Conservation (phyloP, 2,329 filamentous ascomycete genomes). For the Neocucurbitaria cava region DNA sequence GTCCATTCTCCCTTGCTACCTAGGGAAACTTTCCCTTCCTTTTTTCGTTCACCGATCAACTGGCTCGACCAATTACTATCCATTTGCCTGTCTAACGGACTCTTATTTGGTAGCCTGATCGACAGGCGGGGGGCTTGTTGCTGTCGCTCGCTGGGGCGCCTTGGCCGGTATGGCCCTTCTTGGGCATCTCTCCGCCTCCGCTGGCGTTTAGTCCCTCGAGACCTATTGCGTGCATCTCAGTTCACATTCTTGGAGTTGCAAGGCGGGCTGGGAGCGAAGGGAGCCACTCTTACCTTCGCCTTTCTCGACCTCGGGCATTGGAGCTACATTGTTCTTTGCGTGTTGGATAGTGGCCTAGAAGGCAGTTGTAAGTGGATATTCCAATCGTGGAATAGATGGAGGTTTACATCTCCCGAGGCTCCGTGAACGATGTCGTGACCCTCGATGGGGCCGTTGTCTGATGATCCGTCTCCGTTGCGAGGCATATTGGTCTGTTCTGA, state of each 20-base stretch:
- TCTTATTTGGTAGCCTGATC: not conserved
- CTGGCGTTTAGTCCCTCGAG: slow-evolving; percentile 12
- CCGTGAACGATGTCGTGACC: slow-evolving; percentile 47
- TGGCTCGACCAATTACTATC: not conserved
- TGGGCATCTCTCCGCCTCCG: slow-evolving; percentile 11
- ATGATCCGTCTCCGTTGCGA: slow-evolving; percentile 50
- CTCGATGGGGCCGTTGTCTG: slow-evolving; percentile 50
- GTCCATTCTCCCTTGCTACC: not conserved
- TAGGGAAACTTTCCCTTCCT: not conserved
- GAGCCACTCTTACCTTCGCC: slow-evolving; percentile 47
- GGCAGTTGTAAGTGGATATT: not conserved
- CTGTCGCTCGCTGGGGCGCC: not conserved
- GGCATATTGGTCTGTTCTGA: slow-evolving; percentile 40
- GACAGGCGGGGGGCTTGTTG: not conserved
- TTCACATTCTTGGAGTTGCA: slow-evolving; percentile 3
- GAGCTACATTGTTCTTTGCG: slow-evolving; percentile 49
- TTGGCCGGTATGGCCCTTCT: slow-evolving; percentile 5
- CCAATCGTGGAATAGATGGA: not conserved
- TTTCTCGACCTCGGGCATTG: slow-evolving; percentile 48
- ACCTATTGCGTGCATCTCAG: slow-evolving; percentile 1
- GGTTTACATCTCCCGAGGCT: slow-evolving; percentile 41
- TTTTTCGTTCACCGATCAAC: not conserved
- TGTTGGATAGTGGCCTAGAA: slow-evolving; percentile 42
- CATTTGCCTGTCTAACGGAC: not conserved
- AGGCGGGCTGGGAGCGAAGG: slow-evolving; percentile 1